Evolutionary conservation across 2,329 filamentous ascomycete genomes (phyloP).

Genomic region (Xenosphaeropsis pyriputrescens): DNA sequence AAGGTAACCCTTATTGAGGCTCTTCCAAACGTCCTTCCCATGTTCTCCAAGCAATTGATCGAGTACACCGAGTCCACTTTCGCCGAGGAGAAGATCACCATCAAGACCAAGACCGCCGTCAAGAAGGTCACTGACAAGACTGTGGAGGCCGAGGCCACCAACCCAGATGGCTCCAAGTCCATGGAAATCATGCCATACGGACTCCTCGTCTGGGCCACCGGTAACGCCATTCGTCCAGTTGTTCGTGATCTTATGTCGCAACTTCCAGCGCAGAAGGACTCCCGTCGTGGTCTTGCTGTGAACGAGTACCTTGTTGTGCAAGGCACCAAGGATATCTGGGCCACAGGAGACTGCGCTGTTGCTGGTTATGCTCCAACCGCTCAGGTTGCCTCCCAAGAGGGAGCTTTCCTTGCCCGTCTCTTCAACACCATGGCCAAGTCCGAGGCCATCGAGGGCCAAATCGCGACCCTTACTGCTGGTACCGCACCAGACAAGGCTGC

Average conservation of each 20-base stretch:
- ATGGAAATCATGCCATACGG: conserved; percentile 79
- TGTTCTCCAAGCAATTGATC: conserved; percentile 98
- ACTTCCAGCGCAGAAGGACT: conserved; percentile 90
- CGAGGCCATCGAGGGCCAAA: conserved; percentile 62
- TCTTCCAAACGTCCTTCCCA: conserved; percentile 87
- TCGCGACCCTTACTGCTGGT: conserved; percentile 49
- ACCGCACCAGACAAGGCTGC: conserved; percentile 52
- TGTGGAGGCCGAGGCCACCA: conserved; percentile 77
- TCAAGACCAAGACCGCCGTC: conserved; percentile 97
- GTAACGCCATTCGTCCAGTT: conserved; percentile 81
- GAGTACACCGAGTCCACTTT: conserved; percentile 99
- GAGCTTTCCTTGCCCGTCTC: conserved; percentile 81
- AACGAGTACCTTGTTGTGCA: conserved; percentile 99
- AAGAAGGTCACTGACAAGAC: conserved; percentile 89
- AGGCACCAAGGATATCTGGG: conserved; percentile 94
- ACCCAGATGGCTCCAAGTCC: conserved; percentile 73
- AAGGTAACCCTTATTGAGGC: conserved; percentile 96
- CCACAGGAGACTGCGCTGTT: conserved; percentile 90
- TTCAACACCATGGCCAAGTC: conserved; percentile 99
- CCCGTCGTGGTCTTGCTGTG: conserved; percentile 83
- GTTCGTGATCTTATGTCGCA: conserved; percentile 84
- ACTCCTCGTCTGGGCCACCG: conserved; percentile 94
- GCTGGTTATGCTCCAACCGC: conserved; percentile 96
- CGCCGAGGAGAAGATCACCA: conserved; percentile 95
- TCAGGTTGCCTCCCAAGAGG: conserved; percentile 92